Evolutionary conservation across 2,329 filamentous ascomycete species (phyloP), one percentile per base, ranked within the genome.

Genomic region (Fusarium sp.): DNA sequence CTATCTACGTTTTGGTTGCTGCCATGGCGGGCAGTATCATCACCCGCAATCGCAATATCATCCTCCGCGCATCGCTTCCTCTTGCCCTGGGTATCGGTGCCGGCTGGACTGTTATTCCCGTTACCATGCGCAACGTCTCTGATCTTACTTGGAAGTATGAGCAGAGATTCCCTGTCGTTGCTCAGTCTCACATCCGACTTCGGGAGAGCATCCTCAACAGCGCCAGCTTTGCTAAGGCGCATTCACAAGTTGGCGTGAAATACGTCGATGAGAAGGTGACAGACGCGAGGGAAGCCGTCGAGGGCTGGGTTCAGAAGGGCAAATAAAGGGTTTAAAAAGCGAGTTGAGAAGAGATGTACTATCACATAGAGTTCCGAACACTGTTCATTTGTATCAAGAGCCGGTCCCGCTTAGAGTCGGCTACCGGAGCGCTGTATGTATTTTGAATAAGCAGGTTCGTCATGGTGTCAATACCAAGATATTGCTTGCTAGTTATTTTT

Each of bases 21-120:
- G 90, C 93, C 75, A 98, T 99, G 94, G 93, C 96, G 37, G 96
- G 95, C 74, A 94, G 90, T 80, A 98, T 99, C 79, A 85, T 98
- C 58, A 89, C 93, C 58, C 90, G 95, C 69, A 97, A 97, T 85
- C 90, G 95, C 74, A 94, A 92, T 80, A 87, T 98, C 68, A 80
- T 97, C 68, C 84, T 99, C 56, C 90, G 96, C 72, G 90, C 91
- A 56, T 85, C 90, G 3, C 87, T 92, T 3, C 96, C 96, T 13
- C 81, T 95, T 51, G 90, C 90, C 21, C 89, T 98, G 45, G 96
- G 94, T 72, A 83, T 97, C 68, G 90, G 90, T 59, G 92, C 94
- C 59, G 94, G 93, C 63, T 96, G 94, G 89, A 85, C 90, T 66
- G 90, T 97, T 41, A 83, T 99, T 50, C 96, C 96, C 46, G 85